These are phyloP conservation scores for Annulohypoxylon truncatum DNA, from an alignment of 2,329 filamentous ascomycete species.

Conservation along the genomic window DNA sequence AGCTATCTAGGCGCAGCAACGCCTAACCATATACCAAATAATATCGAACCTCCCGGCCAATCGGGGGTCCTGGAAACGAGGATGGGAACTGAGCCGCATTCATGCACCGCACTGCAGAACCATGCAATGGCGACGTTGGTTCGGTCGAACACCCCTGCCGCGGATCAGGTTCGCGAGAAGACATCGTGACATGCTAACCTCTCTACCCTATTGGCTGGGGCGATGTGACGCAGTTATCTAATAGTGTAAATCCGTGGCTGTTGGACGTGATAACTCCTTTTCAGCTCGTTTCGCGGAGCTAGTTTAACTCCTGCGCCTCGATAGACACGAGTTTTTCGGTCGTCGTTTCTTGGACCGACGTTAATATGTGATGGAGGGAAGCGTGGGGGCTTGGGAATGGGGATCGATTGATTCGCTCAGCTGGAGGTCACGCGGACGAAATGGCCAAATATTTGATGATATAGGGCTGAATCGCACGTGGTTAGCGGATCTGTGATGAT, in stretches of 20 bases:
- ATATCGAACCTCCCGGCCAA: not conserved
- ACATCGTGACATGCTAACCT: not conserved
- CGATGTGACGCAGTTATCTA: not conserved
- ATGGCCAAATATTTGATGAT: not conserved
- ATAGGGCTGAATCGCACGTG: not conserved
- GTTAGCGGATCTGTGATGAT: not conserved
- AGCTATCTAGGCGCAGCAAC: not conserved
- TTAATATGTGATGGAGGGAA: not conserved
- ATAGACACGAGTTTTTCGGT: not conserved
- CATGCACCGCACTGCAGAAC: slow-evolving; percentile 9
- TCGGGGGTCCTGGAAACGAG: not conserved
- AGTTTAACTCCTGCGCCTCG: not conserved
- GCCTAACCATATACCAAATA: not conserved
- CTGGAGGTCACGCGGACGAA: not conserved
- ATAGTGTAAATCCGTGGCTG: not conserved
- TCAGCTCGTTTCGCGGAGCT: not conserved
- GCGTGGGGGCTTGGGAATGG: not conserved
- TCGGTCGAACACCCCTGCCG: not conserved
- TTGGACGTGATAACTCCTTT: not conserved
- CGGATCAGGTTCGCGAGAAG: not conserved
- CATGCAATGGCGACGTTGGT: not conserved
- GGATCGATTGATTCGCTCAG: not conserved
- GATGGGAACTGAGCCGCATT: slow-evolving; percentile 13
- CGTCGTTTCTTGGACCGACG: not conserved
- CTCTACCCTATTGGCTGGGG: not conserved